A percentile compares a stretch with the other conserved stretches of the same genome.
These are phyloP conservation scores for Candida lessepsii DNA, from an alignment of 805 yeast genomes.

Conservation along the genomic window DNA sequence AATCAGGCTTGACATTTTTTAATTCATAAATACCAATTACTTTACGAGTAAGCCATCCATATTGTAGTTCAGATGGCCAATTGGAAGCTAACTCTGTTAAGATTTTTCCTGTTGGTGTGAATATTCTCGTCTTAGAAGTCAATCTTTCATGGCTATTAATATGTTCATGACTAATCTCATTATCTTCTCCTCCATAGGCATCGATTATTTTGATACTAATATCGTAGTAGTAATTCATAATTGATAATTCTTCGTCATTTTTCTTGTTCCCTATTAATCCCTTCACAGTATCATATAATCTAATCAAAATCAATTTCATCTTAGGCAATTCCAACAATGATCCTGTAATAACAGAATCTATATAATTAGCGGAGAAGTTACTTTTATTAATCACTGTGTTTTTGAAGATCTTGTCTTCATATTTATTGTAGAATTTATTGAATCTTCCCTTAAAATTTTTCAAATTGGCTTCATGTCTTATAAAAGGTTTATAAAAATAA, in stretches of 20 bases:
- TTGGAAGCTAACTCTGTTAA: conserved; percentile 77
- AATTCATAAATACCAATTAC: conserved; percentile 72
- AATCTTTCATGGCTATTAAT: conserved; percentile 30
- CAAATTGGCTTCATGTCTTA: conserved; percentile 92
- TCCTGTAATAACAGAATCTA: conserved; percentile 55
- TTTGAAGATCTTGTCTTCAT: conserved; percentile 27
- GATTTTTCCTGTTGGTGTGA: conserved; percentile 89
- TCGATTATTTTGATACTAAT: conserved; percentile 67
- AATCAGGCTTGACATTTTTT: conserved; percentile 22
- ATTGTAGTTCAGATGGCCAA: conserved; percentile 86
- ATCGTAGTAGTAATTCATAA: conserved; percentile 43
- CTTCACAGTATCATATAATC: conserved; percentile 50
- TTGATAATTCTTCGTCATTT: conserved; percentile 19
- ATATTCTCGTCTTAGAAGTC: conserved; percentile 46
- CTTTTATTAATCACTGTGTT: conserved; percentile 30
- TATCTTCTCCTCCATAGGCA: conserved; percentile 64
- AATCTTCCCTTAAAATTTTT: conserved; percentile 58
- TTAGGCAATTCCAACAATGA: conserved; percentile 67
- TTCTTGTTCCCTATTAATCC: background rate
- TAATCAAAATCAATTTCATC: conserved; percentile 62
- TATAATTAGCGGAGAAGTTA: conserved; percentile 26
- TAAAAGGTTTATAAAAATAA: conserved; percentile 87
- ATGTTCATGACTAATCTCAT: conserved; percentile 23
- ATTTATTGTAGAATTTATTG: conserved; percentile 36
- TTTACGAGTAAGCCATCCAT: conserved; percentile 84